Base-by-base conservation (phyloP, 1,284 basidiomycete genomes). In the Ganoderma leucocontextum region DNA sequence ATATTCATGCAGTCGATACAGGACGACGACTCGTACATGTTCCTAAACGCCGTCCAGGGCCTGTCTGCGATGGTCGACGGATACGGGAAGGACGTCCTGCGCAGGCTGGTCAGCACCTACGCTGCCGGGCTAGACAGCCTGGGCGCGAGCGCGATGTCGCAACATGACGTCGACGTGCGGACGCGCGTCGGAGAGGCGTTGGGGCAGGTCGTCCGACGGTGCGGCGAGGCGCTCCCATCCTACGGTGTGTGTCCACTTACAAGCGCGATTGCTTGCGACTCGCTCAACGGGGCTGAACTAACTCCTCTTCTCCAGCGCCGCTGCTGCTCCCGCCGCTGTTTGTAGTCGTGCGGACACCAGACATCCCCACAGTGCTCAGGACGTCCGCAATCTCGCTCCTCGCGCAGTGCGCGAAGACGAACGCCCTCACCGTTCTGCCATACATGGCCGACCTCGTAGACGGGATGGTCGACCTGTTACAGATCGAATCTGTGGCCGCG, bases 11-110 rank as follows among this genome's bases (percentile, higher is more conserved):
- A 95, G 75, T 88, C 91, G 0, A 82, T 98, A 4, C 92, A 96
- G 76, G 96, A 98, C 75, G 93, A 97, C 62, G 97, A 99, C 77
- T 96, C 94, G 41, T 99, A 97, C 80, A 91, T 99, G 68, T 99
- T 96, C 78, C 82, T 99, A 66, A 97, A 97, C 76, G 96, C 95
- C 0, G 92, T 98, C 5, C 94, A 97, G 76, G 97, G 96, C 0
- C 83, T 99, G 1, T 88, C 91, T 5, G 91, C 88, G 17, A 91
- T 97, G 87, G 94, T 92, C 1, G 91, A 95, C 74, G 84, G 85
- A 1, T 89, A 91, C 67, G 95, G 95, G 1, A 87, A 86, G 69
- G 90, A 94, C 19, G 90, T 96, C 10, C 80, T 97, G 17, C 83
- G 82, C 66, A 83, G 84, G 3, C 82, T 97, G 38, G 80, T 95